Percentiles rank a stretch among this genome's conserved stretches.
Conservation (phyloP, 495 filamentous ascomycete species). For the Neurospora sp. region DNA sequence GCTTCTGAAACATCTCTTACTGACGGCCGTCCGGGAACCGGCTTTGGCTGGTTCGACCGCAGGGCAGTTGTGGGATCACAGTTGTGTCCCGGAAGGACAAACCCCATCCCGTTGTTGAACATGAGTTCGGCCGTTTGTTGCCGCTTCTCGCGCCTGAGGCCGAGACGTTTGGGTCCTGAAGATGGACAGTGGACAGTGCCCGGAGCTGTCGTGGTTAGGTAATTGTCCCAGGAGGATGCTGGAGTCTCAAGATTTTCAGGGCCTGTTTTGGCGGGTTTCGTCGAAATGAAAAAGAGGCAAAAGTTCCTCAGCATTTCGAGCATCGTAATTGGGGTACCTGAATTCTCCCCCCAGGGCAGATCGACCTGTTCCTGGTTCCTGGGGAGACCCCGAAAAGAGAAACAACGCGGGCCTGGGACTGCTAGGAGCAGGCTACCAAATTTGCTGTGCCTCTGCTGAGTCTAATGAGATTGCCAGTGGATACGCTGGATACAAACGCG, state of each 20-base stretch:
- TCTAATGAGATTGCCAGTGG: background rate
- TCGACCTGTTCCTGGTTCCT: background rate
- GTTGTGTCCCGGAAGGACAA: background rate
- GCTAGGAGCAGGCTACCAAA: background rate
- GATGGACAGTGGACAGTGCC: background rate
- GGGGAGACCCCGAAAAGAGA: background rate
- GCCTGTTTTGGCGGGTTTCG: background rate
- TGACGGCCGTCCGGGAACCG: background rate
- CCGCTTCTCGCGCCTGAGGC: background rate
- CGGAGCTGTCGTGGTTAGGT: background rate
- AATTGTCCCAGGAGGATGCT: background rate
- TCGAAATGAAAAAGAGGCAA: background rate
- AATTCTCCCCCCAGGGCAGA: background rate
- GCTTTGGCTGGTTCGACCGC: background rate
- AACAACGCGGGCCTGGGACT: background rate
- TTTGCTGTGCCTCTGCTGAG: background rate
- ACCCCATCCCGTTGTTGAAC: background rate
- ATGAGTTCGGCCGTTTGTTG: background rate
- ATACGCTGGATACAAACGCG: background rate
- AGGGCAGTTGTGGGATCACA: background rate
- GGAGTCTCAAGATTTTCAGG: background rate
- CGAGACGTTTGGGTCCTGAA: background rate
- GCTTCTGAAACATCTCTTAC: background rate
- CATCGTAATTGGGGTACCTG: background rate
- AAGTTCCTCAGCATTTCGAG: background rate